Base-by-base conservation (phyloP, 768 basidiomycete genomes). In the Russula brevipes region DNA sequence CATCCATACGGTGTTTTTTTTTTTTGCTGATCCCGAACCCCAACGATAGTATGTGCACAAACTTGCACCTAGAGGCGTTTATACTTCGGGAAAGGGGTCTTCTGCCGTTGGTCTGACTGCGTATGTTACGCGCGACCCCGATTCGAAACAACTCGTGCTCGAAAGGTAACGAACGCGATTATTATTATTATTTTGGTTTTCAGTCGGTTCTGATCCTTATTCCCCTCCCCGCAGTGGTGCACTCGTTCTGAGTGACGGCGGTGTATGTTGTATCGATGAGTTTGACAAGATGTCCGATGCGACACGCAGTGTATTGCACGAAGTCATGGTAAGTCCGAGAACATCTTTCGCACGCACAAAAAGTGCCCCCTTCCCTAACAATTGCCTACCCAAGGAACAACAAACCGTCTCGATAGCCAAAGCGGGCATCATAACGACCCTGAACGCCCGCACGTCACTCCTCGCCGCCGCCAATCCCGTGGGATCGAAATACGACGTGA, bases 271-370 rank as follows among this genome's bases (percentile, higher is more conserved):
- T 72, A 98, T 98, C 68, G 96, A 98, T 69, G 96, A 98, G 75
- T 98, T 99, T 69, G 97, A 99, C 77, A 99, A 99, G 75, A 99
- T 99, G 97, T 94, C 95, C 41, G 89, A 98, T 64, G 85, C 91
- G 5, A 98, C 97, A 49, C 87, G 97, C 52, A 98, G 97, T 72
- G 96, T 98, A 9, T 83, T 99, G 50, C 97, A 99, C 75, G 96
- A 98, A 85, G 95, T 97, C 16, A 98, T 98, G 96, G 91, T 92
- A 67, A 57, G 80, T 24, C 24, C 24, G 24, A 24, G 24, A 24
- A 24, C 24, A 24, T 24, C 24, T 24, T 24, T 24, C 1, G 11
- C 4, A 7, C 12, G 30, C 24, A 12, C 4, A 49, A 12, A 9
- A 36, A 10, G 9, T 10, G 31, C 33, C 16, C 31, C 24, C 60